Evolutionary conservation across 805 yeast species (phyloP).

Genomic region (Lipomyces spencermartinsiae): DNA sequence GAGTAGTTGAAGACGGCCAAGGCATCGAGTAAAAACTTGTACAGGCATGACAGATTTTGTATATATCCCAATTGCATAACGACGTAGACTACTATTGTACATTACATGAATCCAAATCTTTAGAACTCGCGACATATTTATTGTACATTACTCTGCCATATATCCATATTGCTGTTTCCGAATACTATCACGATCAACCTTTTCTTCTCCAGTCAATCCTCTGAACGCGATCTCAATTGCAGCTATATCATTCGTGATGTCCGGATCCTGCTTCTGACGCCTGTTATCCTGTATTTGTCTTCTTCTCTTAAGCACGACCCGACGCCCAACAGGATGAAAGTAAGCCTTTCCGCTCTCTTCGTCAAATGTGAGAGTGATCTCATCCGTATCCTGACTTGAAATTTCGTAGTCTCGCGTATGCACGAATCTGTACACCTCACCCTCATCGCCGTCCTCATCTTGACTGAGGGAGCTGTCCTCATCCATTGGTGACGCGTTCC

Average conservation of each 20-base stretch:
- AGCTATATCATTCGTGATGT: constrained; percentile 65
- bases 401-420: constrained; percentile 84
- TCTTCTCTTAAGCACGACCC: constrained; percentile 82
- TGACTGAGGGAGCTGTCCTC: constrained; percentile 51
- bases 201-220: constrained; percentile 75
- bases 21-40: constrained; percentile 2
- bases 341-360: constrained; percentile 62
- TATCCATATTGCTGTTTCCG: constrained; percentile 54
- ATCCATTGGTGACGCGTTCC: constrained; percentile 54
- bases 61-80: background rate
- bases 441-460: constrained; percentile 55
- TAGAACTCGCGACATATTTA: background rate
- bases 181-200: constrained; percentile 66
- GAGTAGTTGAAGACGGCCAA: constrained; percentile 25
- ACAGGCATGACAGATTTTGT: constrained; percentile 1
- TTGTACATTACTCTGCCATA: constrained; percentile 10
- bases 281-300: constrained; percentile 63
- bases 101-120: background rate
- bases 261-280: constrained; percentile 50
- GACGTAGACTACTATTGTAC: background rate
- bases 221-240: constrained; percentile 66
- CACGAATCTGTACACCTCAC: constrained; percentile 57
- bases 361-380: constrained; percentile 69
- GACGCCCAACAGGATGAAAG: constrained; percentile 79
- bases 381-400: constrained; percentile 62